phyloP scores from a whole-genome alignment of 2,329 filamentous ascomycete species.

The Phoma sp. region DNA sequence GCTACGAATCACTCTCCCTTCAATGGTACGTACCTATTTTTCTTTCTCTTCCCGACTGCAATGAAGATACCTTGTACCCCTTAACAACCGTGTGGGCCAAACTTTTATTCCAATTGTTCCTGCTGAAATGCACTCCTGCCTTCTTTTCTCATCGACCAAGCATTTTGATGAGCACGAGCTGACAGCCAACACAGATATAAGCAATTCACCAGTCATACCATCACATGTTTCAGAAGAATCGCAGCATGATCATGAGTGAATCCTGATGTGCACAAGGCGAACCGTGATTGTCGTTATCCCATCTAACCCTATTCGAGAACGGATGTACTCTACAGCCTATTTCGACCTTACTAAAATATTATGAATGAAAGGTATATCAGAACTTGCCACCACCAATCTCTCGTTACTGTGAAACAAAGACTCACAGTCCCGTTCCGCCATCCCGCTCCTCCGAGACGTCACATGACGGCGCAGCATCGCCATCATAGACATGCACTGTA shows the following conservation, averaged over 20 bases:
- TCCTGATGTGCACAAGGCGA: background rate
- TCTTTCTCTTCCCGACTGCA: constrained; percentile 25
- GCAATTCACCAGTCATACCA: constrained; percentile 66
- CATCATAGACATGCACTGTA: constrained; percentile 3
- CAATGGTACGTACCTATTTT: background rate
- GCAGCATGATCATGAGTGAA: too few species aligned
- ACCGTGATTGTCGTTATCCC: constrained; percentile 11
- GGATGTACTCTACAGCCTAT: background rate
- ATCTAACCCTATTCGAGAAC: constrained; percentile 10
- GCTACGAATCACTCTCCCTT: background rate
- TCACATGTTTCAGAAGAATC: background rate
- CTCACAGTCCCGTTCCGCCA: background rate
- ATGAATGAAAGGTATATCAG: constrained; percentile 23
- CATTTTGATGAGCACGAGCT: constrained; percentile 15
- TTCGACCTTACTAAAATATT: background rate
- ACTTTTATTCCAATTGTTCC: constrained; percentile 87
- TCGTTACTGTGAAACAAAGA: background rate
- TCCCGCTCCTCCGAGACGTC: background rate
- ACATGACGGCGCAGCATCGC: background rate
- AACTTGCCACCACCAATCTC: background rate
- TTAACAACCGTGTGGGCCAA: constrained; percentile 54
- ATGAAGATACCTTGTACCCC: constrained; percentile 69
- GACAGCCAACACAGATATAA: constrained; percentile 66
- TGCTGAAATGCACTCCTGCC: constrained; percentile 68
- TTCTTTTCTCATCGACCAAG: background rate